Evolutionary conservation across 352 stramenopile genomes (phyloP).

Genomic region (Pythium biforme): DNA sequence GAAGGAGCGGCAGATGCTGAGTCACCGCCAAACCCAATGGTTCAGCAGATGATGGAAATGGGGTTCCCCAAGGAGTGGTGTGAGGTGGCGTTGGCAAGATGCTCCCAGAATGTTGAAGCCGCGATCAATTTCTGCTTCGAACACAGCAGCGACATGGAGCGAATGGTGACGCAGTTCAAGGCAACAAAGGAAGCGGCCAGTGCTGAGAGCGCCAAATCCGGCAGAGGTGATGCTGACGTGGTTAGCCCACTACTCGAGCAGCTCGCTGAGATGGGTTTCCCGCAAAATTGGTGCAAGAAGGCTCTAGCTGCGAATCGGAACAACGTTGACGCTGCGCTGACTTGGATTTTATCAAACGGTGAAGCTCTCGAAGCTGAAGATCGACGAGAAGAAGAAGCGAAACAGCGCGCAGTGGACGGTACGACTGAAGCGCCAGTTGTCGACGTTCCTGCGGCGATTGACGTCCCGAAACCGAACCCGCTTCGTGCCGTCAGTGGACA

Average conservation of each 20-base stretch:
- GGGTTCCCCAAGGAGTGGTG: slow-evolving; percentile 92
- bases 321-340: slow-evolving; percentile 90
- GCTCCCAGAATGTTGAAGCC: slow-evolving; percentile 87
- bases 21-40: slow-evolving; percentile 54
- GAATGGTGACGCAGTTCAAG: slow-evolving; percentile 78
- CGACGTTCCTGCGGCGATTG: background rate
- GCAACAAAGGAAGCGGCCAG: slow-evolving; percentile 39
- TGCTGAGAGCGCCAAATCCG: slow-evolving; percentile 19
- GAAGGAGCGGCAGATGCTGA: slow-evolving; percentile 31
- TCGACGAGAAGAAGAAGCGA: slow-evolving; percentile 78
- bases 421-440: slow-evolving; percentile 1
- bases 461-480: slow-evolving; percentile 63
- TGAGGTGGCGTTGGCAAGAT: slow-evolving; percentile 83
- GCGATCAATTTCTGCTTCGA: slow-evolving; percentile 94
- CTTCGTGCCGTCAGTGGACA: slow-evolving; percentile 82
- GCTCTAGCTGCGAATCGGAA: slow-evolving; percentile 86
- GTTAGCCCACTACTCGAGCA: slow-evolving; percentile 81
- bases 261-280: slow-evolving; percentile 92
- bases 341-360: slow-evolving; percentile 91
- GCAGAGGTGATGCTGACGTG: slow-evolving; percentile 38
- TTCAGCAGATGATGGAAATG: slow-evolving; percentile 94
- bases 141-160: slow-evolving; percentile 90
- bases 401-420: slow-evolving; percentile 19
- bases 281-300: slow-evolving; percentile 91
- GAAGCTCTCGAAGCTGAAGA: slow-evolving; percentile 88